These are phyloP conservation scores for Nakazawaea anatomiae DNA, from an alignment of 805 yeast species.

Conservation along the genomic window DNA sequence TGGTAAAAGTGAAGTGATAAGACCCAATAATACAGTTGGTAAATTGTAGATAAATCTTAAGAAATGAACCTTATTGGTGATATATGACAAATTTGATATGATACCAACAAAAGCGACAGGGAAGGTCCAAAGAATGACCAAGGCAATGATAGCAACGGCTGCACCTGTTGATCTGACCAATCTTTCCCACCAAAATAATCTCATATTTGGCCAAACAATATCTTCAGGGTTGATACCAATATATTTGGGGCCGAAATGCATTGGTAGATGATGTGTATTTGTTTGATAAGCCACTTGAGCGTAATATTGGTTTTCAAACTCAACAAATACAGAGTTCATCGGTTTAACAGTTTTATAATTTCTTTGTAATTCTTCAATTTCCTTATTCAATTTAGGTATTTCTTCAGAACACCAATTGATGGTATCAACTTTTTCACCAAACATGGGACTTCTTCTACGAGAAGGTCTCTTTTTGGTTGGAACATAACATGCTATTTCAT, in stretches of 20 bases:
- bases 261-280: conserved; percentile 57
- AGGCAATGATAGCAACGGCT: conserved; percentile 43
- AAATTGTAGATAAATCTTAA: conserved; percentile 51
- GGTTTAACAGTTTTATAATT: conserved; percentile 43
- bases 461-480: conserved; percentile 67
- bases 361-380: conserved; percentile 50
- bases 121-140: conserved; percentile 64
- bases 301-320: conserved; percentile 67
- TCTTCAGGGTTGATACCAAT: conserved; percentile 62
- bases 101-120: conserved; percentile 79
- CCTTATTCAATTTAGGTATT: conserved; percentile 50
- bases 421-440: conserved; percentile 60
- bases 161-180: conserved; percentile 49
- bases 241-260: conserved; percentile 53
- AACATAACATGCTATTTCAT: conserved; percentile 50
- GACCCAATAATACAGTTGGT: conserved; percentile 50
- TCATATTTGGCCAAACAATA: conserved; percentile 65
- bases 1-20: conserved; percentile 65
- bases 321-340: conserved; percentile 78
- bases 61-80: conserved; percentile 51
- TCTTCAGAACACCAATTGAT: conserved; percentile 51
- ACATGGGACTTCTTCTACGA: conserved; percentile 31
- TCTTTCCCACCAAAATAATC: conserved; percentile 79
- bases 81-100: conserved; percentile 58
- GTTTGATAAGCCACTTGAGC: conserved; percentile 72